These are phyloP conservation scores for Tolypocladium tundrense DNA, from an alignment of 2,329 filamentous ascomycete species.

Conservation along the genomic window DNA sequence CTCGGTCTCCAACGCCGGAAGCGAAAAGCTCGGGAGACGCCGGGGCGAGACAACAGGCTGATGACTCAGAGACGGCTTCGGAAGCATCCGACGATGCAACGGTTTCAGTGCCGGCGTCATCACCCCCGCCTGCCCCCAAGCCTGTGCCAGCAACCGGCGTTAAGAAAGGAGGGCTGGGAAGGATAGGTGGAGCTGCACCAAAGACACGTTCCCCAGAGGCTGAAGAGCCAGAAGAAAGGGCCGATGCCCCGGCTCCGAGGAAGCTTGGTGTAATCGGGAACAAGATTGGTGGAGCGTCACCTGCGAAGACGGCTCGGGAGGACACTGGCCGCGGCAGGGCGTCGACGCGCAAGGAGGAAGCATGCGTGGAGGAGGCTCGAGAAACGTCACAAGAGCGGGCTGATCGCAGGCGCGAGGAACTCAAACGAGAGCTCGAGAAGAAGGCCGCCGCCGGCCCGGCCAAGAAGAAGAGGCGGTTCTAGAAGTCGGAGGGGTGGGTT, in stretches of 20 bases:
- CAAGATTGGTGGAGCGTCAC: slow-evolving; percentile 7
- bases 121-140: slow-evolving; percentile 13
- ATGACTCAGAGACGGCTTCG: slow-evolving; percentile 33
- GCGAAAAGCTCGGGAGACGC: slow-evolving; percentile 2
- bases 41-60: slow-evolving; percentile 4
- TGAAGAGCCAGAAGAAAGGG: background rate
- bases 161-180: slow-evolving; percentile 26
- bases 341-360: slow-evolving; percentile 9
- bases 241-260: slow-evolving; percentile 4
- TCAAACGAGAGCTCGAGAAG: slow-evolving; percentile 38
- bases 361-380: slow-evolving; percentile 18
- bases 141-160: slow-evolving; percentile 2
- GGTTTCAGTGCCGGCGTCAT: slow-evolving; percentile 10
- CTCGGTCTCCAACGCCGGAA: slow-evolving; percentile 9
- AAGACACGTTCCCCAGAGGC: slow-evolving; percentile 8
- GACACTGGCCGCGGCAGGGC: slow-evolving; percentile 12
- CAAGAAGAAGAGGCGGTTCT: slow-evolving; percentile 49
- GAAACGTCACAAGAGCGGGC: slow-evolving; percentile 36
- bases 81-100: slow-evolving; percentile 23
- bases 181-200: slow-evolving; percentile 26
- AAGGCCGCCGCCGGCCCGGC: slow-evolving; percentile 38
- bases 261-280: slow-evolving; percentile 26
- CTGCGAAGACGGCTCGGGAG: slow-evolving; percentile 2
- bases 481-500: background rate
- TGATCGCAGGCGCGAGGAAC: slow-evolving; percentile 39